A percentile compares a stretch with the other conserved stretches of the same genome.
These are phyloP conservation scores for Biscogniauxia marginata DNA, from an alignment of 2,329 filamentous ascomycete species.

Conservation along the genomic window DNA sequence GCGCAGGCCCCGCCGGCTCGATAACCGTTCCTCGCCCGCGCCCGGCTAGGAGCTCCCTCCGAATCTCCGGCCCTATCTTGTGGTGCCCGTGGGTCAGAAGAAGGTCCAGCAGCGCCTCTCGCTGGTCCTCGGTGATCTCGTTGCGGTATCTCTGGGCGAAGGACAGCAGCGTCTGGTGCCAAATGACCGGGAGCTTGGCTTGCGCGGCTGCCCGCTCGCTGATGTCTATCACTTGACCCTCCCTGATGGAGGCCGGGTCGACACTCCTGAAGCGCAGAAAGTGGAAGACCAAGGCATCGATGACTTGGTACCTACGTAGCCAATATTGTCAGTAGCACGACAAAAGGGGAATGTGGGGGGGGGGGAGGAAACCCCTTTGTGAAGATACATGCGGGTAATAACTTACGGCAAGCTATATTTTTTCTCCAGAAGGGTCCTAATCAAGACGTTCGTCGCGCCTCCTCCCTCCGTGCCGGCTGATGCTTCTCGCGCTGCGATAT, in stretches of 20 bases:
- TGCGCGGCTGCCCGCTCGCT: slow-evolving; percentile 48
- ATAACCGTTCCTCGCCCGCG: slow-evolving; percentile 76
- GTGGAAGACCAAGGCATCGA: slow-evolving; percentile 94
- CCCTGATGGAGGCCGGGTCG: slow-evolving; percentile 56
- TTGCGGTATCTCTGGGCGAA: slow-evolving; percentile 95
- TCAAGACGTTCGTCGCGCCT: slow-evolving; percentile 92
- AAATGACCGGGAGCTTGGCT: slow-evolving; percentile 81
- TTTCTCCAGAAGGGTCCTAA: slow-evolving; percentile 90
- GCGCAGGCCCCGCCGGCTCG: slow-evolving; percentile 53
- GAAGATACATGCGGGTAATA: too few species aligned
- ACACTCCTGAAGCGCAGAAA: slow-evolving; percentile 84
- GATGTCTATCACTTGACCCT: slow-evolving; percentile 54
- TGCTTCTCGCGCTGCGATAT: slow-evolving; percentile 90
- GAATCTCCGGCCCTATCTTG: slow-evolving; percentile 85
- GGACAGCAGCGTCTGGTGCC: slow-evolving; percentile 89
- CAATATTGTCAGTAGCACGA: background rate
- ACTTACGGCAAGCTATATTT: slow-evolving; percentile 94
- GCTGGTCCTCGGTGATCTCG: slow-evolving; percentile 92
- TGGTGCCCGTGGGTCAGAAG: slow-evolving; percentile 81
- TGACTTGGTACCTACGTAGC: slow-evolving; percentile 67
- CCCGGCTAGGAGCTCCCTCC: slow-evolving; percentile 84
- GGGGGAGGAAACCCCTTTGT: too few species aligned
- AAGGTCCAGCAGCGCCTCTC: slow-evolving; percentile 86
- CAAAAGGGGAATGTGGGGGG: background rate
- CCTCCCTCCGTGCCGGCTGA: slow-evolving; percentile 76